Percentiles rank a stretch among this genome's conserved stretches.
These are phyloP conservation scores for Fusarium anguioides DNA, from an alignment of 2,329 filamentous ascomycete genomes.

Conservation along the genomic window DNA sequence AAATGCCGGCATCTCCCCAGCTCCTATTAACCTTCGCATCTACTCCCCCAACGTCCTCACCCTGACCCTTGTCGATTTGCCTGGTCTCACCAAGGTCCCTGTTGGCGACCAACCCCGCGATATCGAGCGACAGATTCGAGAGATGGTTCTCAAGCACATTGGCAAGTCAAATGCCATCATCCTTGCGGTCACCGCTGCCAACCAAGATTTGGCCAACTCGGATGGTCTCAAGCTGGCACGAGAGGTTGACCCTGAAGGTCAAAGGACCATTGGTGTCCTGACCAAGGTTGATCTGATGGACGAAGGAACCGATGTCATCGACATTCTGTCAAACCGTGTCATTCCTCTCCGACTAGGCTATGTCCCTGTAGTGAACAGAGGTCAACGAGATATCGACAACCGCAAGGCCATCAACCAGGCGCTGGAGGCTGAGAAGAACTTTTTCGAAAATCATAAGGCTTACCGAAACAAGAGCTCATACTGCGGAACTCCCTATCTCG, in stretches of 20 bases:
- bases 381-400: slow-evolving; percentile 98
- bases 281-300: slow-evolving; percentile 99
- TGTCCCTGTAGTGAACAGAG: slow-evolving; percentile 96
- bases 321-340: slow-evolving; percentile 96
- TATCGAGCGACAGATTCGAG: slow-evolving; percentile 95
- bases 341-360: slow-evolving; percentile 96
- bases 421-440: slow-evolving; percentile 93
- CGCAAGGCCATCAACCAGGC: slow-evolving; percentile 93
- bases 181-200: slow-evolving; percentile 93
- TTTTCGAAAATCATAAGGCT: slow-evolving; percentile 98
- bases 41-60: slow-evolving; percentile 99
- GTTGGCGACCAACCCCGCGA: slow-evolving; percentile 96
- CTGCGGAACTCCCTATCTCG: slow-evolving; percentile 96
- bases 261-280: slow-evolving; percentile 96
- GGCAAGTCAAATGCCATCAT: slow-evolving; percentile 99
- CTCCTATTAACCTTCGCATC: slow-evolving; percentile 97
- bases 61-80: slow-evolving; percentile 94
- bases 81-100: slow-evolving; percentile 94
- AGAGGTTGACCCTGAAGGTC: slow-evolving; percentile 96
- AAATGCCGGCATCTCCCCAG: slow-evolving; percentile 95
- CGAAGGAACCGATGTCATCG: slow-evolving; percentile 96
- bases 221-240: slow-evolving; percentile 95
- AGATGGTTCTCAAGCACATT: slow-evolving; percentile 99
- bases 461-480: slow-evolving; percentile 99
- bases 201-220: slow-evolving; percentile 98